Conservation (phyloP, 805 yeast genomes). For the Diddensiella santjacobensis region DNA sequence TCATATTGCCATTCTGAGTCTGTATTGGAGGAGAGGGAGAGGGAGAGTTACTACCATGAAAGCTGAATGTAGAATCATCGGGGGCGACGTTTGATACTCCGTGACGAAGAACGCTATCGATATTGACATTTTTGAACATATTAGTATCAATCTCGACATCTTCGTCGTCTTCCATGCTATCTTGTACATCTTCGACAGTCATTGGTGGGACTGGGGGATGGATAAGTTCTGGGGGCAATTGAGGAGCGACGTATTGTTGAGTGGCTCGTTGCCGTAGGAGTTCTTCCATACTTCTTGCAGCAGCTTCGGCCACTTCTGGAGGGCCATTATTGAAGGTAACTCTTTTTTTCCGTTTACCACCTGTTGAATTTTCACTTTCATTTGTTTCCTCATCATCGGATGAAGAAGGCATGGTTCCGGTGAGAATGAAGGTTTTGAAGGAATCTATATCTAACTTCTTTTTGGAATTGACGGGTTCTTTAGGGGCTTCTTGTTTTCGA, state of each 20-base stretch:
- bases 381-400: constrained; percentile 11
- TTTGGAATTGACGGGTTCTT: constrained; percentile 8
- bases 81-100: constrained; percentile 55
- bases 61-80: constrained; percentile 6
- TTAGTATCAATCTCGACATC: constrained; percentile 73
- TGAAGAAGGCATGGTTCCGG: constrained; percentile 64
- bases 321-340: constrained; percentile 36
- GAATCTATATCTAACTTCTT: constrained; percentile 72
- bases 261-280: constrained; percentile 31
- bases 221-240: constrained; percentile 7
- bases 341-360: constrained; percentile 27
- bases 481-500: constrained; percentile 7
- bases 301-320: constrained; percentile 40
- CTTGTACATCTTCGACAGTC: background rate
- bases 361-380: constrained; percentile 2
- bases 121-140: constrained; percentile 71
- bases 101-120: constrained; percentile 69
- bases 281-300: constrained; percentile 37
- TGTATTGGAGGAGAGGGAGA: constrained; percentile 23
- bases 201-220: constrained; percentile 3
- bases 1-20: constrained; percentile 15
- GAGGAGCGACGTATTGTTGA: constrained; percentile 14
- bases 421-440: constrained; percentile 76
- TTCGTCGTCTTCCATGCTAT: constrained; percentile 45
- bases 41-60: constrained; percentile 17